Conservation (phyloP, 257 asterid species). For the Scutellaria baicalensis region DNA sequence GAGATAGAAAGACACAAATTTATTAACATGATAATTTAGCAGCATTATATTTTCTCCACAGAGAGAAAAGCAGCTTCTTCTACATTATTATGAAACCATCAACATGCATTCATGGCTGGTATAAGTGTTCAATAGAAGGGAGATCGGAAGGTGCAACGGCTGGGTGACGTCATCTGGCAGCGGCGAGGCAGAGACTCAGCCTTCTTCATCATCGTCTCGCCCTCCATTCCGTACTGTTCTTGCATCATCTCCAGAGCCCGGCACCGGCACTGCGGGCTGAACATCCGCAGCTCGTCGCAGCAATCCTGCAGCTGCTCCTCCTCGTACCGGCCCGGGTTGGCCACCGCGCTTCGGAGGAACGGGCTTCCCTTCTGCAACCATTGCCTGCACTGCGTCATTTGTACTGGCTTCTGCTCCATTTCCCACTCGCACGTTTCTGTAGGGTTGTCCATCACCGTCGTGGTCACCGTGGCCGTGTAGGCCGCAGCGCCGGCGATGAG, state of each 20-base stretch:
- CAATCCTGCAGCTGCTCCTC: conserved; percentile 3
- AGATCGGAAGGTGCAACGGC: background rate
- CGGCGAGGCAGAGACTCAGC: background rate
- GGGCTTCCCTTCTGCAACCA: background rate
- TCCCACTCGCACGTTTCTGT: background rate
- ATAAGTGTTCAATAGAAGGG: too few relatives aligned
- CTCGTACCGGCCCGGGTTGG: background rate
- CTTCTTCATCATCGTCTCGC: background rate
- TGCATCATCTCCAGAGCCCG: conserved; percentile 1
- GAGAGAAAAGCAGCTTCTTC: too few relatives aligned
- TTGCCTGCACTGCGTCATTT: background rate
- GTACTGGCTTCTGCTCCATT: background rate
- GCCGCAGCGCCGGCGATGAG: conserved; percentile 14
- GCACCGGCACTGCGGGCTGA: conserved; percentile 10
- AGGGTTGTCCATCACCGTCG: conserved; percentile 3
- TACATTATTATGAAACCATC: too few relatives aligned
- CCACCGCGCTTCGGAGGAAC: conserved; percentile 9
- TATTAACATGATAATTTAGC: too few relatives aligned
- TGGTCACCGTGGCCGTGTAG: conserved; percentile 16
- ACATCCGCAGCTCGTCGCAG: conserved; percentile 3
- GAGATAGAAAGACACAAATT: too few relatives aligned
- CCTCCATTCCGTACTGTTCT: background rate
- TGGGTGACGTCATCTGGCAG: background rate
- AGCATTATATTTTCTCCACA: too few relatives aligned
- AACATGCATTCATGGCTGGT: too few relatives aligned